Evolutionary conservation across 257 asterid genomes (phyloP).

Genomic region (Nyctanthes arbortristis): DNA sequence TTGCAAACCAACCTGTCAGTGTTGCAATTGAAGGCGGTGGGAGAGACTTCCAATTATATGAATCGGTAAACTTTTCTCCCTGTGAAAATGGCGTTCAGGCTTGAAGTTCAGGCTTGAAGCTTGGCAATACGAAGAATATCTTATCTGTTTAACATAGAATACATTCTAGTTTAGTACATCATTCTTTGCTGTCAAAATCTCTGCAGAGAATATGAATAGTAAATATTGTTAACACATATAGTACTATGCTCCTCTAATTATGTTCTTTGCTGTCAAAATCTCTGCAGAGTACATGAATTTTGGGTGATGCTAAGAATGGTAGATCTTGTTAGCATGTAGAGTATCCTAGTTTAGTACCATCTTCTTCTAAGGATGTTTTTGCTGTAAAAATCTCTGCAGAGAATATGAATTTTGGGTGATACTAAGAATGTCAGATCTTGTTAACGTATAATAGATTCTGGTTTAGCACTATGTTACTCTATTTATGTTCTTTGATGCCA

Average conservation of each 20-base stretch:
- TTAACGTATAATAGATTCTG: no score
- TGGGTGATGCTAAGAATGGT: no score
- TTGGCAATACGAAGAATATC: no score
- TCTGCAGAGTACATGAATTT: no score
- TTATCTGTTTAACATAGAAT: neutral
- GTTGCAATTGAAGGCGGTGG: constrained; percentile 81
- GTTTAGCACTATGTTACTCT: no score
- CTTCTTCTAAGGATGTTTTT: neutral
- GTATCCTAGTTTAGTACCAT: neutral
- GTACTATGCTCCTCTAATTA: no score
- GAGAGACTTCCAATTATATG: constrained; percentile 65
- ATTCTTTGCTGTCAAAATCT: neutral
- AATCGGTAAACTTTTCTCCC: constrained; percentile 36
- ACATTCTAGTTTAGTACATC: neutral
- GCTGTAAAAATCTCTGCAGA: neutral
- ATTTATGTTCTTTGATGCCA: neutral
- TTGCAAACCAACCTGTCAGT: constrained; percentile 53
- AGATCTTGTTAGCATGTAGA: neutral
- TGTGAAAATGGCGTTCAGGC: neutral
- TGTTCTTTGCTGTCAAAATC: no score
- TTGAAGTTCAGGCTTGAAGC: neutral
- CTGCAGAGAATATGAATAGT: no score
- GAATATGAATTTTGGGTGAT: no score
- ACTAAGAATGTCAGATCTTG: no score
- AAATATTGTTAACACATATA: no score